Evolutionary conservation across 257 asterid genomes (phyloP).

Genomic region (Gentiana dahurica): DNA sequence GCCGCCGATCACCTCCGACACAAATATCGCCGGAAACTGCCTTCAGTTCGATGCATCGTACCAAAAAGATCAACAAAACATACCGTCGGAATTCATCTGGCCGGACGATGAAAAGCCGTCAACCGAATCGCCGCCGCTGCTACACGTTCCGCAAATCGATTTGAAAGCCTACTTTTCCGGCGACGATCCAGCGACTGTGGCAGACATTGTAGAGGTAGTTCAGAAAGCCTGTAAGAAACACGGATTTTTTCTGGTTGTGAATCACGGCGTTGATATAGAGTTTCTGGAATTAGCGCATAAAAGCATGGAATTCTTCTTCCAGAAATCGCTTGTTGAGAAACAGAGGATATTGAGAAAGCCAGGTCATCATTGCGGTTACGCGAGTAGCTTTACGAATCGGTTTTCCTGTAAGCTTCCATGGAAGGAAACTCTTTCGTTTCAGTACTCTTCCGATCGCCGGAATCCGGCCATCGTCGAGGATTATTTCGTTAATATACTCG

Average conservation of each 20-base stretch:
- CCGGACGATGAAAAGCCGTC: slow-evolving; percentile 59
- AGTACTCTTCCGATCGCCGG: slow-evolving; percentile 26
- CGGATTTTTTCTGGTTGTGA: slow-evolving; percentile 52
- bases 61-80: slow-evolving; percentile 30
- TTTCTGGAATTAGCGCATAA: slow-evolving; percentile 40
- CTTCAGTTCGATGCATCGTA: slow-evolving; percentile 42
- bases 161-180: slow-evolving; percentile 39
- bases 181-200: slow-evolving; percentile 28
- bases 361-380: slow-evolving; percentile 65
- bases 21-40: slow-evolving; percentile 5
- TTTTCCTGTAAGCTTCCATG: slow-evolving; percentile 78
- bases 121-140: slow-evolving; percentile 26
- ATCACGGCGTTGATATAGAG: slow-evolving; percentile 51
- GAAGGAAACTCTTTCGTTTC: slow-evolving; percentile 72
- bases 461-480: slow-evolving; percentile 14
- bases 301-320: slow-evolving; percentile 32
- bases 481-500: slow-evolving; percentile 40
- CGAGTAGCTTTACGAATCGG: slow-evolving; percentile 65
- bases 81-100: slow-evolving; percentile 77
- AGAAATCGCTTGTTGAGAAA: slow-evolving; percentile 36
- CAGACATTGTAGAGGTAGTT: slow-evolving; percentile 22
- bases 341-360: slow-evolving; percentile 33
- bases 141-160: slow-evolving; percentile 47
- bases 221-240: slow-evolving; percentile 51
- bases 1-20: slow-evolving; percentile 13